Base-by-base conservation (phyloP, 257 asterid species). In the Parsonsia alboflavescens region DNA sequence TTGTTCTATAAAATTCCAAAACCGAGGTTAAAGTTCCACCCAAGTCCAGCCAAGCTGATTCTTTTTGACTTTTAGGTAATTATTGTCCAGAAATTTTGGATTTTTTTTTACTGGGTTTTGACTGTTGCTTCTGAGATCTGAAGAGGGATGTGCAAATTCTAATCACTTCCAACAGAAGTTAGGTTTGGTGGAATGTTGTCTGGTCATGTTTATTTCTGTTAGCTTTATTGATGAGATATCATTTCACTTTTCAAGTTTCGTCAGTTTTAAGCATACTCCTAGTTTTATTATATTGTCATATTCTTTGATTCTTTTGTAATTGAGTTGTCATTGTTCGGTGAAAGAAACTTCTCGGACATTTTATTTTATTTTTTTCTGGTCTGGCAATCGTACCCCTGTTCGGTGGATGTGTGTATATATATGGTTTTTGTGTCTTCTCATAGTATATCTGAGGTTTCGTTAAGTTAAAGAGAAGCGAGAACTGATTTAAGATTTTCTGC, bases 271-370 rank as follows among this genome's bases (percentile, higher is more conserved):
- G 81, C 81, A 39, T 64, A 50, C 73, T 70, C 41, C 8, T 17
- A 57, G 68, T 50, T 17, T 71, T 24, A 30, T 74, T n/a, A 56
- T 33, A 69, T 49, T 69, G 45, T 71, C 54, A 52, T 41, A 26
- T 52, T 64, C 26, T 15, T 26, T 28, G 57, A 77, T 77, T 26
- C 10, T 28, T 42, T 77, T 42, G 73, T 68, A 49, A 67, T 71
- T n/a, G n/a, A 39, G 72, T 63, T 73, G 75, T 72, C 76, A 71
- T 77, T 33, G 73, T 54, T 77, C 64, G 81, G 81, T 77, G 81
- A 57, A 71, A 71, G 73, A 62, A 61, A 50, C 66, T 70, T 70
- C 65, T 61, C n/a, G 13, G 5, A 8, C 59, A 6, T n/a, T 16
- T 54, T 22, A 5, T 26, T 74, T 41, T 41, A 22, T 65, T 52